phyloP scores from a whole-genome alignment of 2,329 filamentous ascomycete genomes.

The Verticillium longisporum region DNA sequence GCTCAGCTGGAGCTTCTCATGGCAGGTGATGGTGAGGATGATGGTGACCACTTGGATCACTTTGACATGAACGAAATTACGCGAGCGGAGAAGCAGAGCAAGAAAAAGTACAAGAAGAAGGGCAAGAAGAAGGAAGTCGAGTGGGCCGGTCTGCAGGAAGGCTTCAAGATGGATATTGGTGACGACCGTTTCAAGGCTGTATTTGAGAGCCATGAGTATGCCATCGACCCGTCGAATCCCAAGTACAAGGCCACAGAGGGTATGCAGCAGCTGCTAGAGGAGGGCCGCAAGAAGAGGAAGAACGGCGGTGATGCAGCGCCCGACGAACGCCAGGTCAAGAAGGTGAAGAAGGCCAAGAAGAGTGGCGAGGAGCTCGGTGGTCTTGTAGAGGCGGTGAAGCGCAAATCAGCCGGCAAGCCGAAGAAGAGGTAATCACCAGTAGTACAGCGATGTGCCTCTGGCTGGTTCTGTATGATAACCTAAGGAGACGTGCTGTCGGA shows the following conservation, averaged over 20 bases:
- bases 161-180: slow-evolving; percentile 71
- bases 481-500: neutral
- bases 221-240: slow-evolving; percentile 93
- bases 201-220: slow-evolving; percentile 89
- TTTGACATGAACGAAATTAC: slow-evolving; percentile 94
- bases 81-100: slow-evolving; percentile 73
- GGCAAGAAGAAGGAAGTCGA: slow-evolving; percentile 36
- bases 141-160: slow-evolving; percentile 47
- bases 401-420: neutral
- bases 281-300: slow-evolving; percentile 77
- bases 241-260: slow-evolving; percentile 78
- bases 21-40: slow-evolving; percentile 53
- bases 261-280: slow-evolving; percentile 85
- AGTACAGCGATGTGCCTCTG: neutral
- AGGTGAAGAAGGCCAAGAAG: slow-evolving; percentile 34
- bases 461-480: neutral
- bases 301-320: slow-evolving; percentile 30
- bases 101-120: slow-evolving; percentile 53
- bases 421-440: neutral
- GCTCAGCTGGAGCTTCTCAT: slow-evolving; percentile 84
- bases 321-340: slow-evolving; percentile 28
- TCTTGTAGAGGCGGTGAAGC: slow-evolving; percentile 10
- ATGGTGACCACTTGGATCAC: slow-evolving; percentile 60
- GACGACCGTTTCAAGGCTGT: slow-evolving; percentile 82
- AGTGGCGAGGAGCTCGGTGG: slow-evolving; percentile 22